A percentile compares a stretch with the other conserved stretches of the same genome.
Evolutionary conservation across 352 stramenopile genomes (phyloP).

Genomic region (Phytophthora sp.): DNA sequence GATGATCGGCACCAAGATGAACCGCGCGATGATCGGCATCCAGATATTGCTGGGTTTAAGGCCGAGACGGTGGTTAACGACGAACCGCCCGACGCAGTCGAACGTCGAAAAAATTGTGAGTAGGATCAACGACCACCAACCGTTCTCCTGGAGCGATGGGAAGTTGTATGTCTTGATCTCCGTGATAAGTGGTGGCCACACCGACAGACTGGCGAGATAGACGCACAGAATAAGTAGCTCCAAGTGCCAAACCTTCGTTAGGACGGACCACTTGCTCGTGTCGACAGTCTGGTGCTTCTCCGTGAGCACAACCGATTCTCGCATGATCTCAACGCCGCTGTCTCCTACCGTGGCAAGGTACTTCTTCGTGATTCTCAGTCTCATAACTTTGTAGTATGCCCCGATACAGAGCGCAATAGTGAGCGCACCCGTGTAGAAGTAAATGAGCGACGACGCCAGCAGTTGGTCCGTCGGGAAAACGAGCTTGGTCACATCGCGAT

Average conservation of each 20-base stretch:
- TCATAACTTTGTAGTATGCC: constrained; percentile 69
- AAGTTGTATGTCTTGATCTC: constrained; percentile 85
- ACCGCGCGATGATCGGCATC: constrained; percentile 53
- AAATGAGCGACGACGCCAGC: constrained; percentile 74
- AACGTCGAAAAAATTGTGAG: constrained; percentile 74
- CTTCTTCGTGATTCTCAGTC: constrained; percentile 57
- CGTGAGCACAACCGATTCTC: constrained; percentile 41
- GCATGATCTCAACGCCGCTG: constrained; percentile 45
- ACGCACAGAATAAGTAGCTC: constrained; percentile 68
- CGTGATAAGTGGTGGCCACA: constrained; percentile 80
- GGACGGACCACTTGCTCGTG: constrained; percentile 64
- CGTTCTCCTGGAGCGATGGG: constrained; percentile 57
- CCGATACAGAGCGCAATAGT: constrained; percentile 78
- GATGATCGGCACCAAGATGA: constrained; percentile 65
- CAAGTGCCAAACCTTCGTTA: constrained; percentile 67
- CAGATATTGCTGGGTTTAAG: constrained; percentile 68
- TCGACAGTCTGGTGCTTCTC: constrained; percentile 20
- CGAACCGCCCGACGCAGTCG: constrained; percentile 71
- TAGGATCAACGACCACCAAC: constrained; percentile 83
- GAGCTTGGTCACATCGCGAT: constrained; percentile 82
- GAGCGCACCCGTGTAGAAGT: constrained; percentile 82
- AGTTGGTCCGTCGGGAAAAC: constrained; percentile 68
- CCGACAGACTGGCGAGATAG: constrained; percentile 64
- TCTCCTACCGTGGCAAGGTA: constrained; percentile 37
- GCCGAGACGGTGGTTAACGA: constrained; percentile 61